These are phyloP conservation scores for Ottelia alismoides DNA, from an alignment of 106 monocot genomes.

Conservation along the genomic window DNA sequence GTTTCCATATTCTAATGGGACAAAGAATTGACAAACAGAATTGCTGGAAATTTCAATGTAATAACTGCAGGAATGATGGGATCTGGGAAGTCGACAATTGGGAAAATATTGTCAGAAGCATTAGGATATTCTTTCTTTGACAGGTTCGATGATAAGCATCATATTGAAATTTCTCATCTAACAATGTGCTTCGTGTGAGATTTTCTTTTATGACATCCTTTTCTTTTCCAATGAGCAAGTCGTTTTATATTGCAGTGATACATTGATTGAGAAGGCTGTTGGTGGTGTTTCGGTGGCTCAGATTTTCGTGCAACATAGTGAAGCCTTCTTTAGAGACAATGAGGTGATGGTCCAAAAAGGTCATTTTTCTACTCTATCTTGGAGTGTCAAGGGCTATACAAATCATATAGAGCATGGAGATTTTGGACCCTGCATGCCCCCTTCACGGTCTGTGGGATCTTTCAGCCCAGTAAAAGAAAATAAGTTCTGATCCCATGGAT, in stretches of 20 bases:
- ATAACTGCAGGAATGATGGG: slow-evolving; percentile 87
- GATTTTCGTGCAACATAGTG: slow-evolving; percentile 69
- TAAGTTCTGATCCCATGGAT: too few species aligned
- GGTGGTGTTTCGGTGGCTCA: slow-evolving; percentile 82
- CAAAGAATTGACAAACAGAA: background rate
- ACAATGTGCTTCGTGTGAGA: too few species aligned
- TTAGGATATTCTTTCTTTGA: slow-evolving; percentile 91
- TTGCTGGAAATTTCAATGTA: background rate
- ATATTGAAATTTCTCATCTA: too few species aligned
- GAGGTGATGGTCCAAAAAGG: slow-evolving; percentile 51
- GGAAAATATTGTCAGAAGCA: slow-evolving; percentile 78
- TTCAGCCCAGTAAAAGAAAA: too few species aligned
- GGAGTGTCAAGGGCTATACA: too few species aligned
- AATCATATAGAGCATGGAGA: too few species aligned
- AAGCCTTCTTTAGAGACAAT: slow-evolving; percentile 84
- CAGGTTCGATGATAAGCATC: too few species aligned
- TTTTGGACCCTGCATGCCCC: too few species aligned
- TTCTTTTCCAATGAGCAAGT: too few species aligned
- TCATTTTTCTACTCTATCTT: too few species aligned
- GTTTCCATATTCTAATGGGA: background rate
- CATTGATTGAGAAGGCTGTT: slow-evolving; percentile 76
- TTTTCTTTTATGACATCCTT: too few species aligned
- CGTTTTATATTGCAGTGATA: slow-evolving; percentile 58
- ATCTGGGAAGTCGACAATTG: slow-evolving; percentile 88
- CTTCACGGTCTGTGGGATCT: too few species aligned